Percentiles rank a stretch among this genome's conserved stretches.
phyloP scores from a whole-genome alignment of 164 flowering plant species.

The Annona squamosa region DNA sequence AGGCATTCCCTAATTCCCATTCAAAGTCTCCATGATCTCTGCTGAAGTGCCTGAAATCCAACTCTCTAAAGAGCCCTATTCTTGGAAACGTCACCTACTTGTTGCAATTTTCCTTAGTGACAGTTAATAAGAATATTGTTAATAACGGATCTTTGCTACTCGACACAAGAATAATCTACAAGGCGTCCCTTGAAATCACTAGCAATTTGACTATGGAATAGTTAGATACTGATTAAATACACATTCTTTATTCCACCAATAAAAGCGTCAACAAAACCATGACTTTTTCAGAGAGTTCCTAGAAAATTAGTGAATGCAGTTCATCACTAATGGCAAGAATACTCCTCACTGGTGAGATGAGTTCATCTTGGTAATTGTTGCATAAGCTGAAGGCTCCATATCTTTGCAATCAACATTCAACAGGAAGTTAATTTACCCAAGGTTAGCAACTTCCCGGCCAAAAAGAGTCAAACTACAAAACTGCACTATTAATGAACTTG shows the following conservation, averaged over 20 bases:
- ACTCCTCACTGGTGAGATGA: not conserved
- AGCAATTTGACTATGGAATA: not conserved
- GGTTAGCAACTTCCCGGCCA: not conserved
- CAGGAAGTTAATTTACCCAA: not conserved
- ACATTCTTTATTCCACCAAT: not conserved
- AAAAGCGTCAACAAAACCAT: too few species aligned
- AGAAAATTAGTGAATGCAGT: not conserved
- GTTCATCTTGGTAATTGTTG: not conserved
- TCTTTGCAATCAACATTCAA: not conserved
- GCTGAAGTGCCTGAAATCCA: too few species aligned
- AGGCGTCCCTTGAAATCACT: not conserved
- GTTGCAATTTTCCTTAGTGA: too few species aligned
- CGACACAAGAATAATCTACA: not conserved
- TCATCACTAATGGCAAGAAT: not conserved
- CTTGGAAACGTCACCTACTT: too few species aligned
- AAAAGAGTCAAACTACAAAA: not conserved
- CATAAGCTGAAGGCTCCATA: not conserved
- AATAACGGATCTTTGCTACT: too few species aligned
- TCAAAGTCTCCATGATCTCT: too few species aligned
- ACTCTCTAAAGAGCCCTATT: too few species aligned
- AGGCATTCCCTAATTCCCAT: too few species aligned
- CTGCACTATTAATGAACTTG: not conserved
- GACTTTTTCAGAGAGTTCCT: not conserved
- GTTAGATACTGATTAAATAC: not conserved
- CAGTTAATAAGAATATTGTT: too few species aligned